Evolutionary conservation across 768 basidiomycete genomes (phyloP).

Genomic region (Leccinum subgranulosum): DNA sequence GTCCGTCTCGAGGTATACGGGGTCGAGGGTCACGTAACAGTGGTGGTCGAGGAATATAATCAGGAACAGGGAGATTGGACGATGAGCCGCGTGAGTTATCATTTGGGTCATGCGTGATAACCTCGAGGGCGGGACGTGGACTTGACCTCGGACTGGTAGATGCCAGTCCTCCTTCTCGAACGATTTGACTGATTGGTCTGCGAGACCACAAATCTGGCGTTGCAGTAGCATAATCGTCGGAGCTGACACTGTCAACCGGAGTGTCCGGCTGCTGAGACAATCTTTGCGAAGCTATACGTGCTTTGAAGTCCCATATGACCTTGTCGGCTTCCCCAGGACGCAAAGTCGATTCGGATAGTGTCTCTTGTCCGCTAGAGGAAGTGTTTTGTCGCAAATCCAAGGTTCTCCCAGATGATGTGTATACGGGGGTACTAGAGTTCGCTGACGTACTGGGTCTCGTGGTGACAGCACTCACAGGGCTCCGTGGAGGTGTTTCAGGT

Average conservation of each 20-base stretch:
- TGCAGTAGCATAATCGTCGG: constrained; percentile 30
- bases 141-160: constrained; percentile 15
- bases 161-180: constrained; percentile 17
- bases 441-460: constrained; percentile 39
- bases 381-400: constrained; percentile 26
- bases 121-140: constrained; percentile 31
- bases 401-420: constrained; percentile 28
- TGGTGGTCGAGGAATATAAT: constrained; percentile 13
- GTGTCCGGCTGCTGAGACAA: constrained; percentile 15
- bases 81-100: constrained; percentile 13
- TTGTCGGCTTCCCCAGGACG: constrained; percentile 32
- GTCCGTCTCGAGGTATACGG: constrained; percentile 30
- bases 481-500: constrained; percentile 57
- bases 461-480: constrained; percentile 55
- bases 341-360: constrained; percentile 31
- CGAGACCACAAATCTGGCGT: constrained; percentile 32
- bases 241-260: constrained; percentile 19
- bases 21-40: constrained; percentile 14
- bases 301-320: constrained; percentile 28
- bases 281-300: constrained; percentile 16
- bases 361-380: constrained; percentile 31
- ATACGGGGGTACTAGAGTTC: constrained; percentile 24
- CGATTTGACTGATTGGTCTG: constrained; percentile 29
- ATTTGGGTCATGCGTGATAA: constrained; percentile 23
- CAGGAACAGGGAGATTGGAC: constrained; percentile 20